phyloP scores from a whole-genome alignment of 805 yeast species.

The Ogataea populi-albae region DNA sequence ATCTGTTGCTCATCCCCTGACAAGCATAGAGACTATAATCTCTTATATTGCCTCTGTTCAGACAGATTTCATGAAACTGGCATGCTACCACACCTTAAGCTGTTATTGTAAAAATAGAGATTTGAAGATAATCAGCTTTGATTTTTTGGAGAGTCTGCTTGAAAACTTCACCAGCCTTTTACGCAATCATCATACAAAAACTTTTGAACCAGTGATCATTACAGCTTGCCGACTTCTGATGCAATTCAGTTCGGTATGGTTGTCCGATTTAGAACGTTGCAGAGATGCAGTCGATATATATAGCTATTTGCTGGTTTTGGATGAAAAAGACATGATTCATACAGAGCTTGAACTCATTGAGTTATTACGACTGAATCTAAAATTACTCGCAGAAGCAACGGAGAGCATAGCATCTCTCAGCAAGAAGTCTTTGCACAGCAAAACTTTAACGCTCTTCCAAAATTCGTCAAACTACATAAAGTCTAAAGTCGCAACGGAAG shows the following conservation, averaged over 20 bases:
- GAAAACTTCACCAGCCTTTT: constrained; percentile 14
- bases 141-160: constrained; percentile 12
- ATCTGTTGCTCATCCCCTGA: neutral
- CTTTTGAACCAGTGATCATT: constrained; percentile 39
- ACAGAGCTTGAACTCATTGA: constrained; percentile 35
- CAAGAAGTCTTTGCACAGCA: neutral
- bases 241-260: constrained; percentile 30
- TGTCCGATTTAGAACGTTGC: constrained; percentile 8
- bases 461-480: constrained; percentile 23
- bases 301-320: constrained; percentile 42
- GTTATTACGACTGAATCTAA: constrained; percentile 34
- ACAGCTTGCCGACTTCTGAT: constrained; percentile 33
- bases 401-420: constrained; percentile 1
- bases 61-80: constrained; percentile 14
- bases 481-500: constrained; percentile 17
- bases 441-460: constrained; percentile 9
- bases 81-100: constrained; percentile 13
- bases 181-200: constrained; percentile 28
- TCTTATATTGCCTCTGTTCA: constrained; percentile 6
- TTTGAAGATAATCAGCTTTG: constrained; percentile 1
- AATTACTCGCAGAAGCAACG: constrained; percentile 24
- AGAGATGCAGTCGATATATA: constrained; percentile 38
- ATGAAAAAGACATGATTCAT: constrained; percentile 38
- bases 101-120: constrained; percentile 7
- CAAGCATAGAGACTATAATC: constrained; percentile 9